Evolutionary conservation across 1,284 basidiomycete species (phyloP), one percentile per base, ranked within the genome.

Genomic region (Ceratobasidium sp.): DNA sequence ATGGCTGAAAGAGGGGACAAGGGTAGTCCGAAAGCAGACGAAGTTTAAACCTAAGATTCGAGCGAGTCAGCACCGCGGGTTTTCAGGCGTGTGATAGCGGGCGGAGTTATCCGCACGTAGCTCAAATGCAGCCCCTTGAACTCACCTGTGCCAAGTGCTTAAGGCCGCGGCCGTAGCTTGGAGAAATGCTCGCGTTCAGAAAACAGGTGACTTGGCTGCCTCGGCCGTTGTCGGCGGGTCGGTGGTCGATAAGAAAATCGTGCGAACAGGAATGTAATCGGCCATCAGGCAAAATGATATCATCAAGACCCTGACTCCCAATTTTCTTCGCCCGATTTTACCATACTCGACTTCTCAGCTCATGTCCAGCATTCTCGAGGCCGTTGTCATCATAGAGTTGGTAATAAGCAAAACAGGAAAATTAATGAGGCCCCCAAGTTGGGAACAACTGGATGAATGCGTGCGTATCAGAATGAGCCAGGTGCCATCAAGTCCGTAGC

Each of bases 31-130:
- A 58, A 67, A 53, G 16, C 32, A 14, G 61, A 18, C 32, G 2
- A 58, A 55, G 50, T 67, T 67, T 67, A 67, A 67, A 48, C 30
- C 50, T 34, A 32, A 34, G 36, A 39, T 58, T 26, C 36, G 50
- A 43, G 21, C 64, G 64, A 67, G 64, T 67, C 64, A 67, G 48
- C 50, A 55, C 50, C 64, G 39, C 64, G 55, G 64, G 64, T 55
- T 67, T 53, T 53, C 45, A 64, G 50, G 64, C 64, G 64, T 53
- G 50, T 67, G 64, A 67, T 67, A 53, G 32, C 36, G 50, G 64
- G 21, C 50, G 64, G 41, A 32, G 12, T 53, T 41, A 53, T 36
- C 64, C 64, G 64, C 36, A 52, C 50, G 46, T 55, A 50, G 26
- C 46, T 67, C 46, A 10, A 6, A 39, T 34, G 14, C 32, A 41